Evolutionary conservation across 345 rosid genomes (phyloP), one percentile per base, ranked within the genome.

Genomic region (Erodium maritimum): DNA sequence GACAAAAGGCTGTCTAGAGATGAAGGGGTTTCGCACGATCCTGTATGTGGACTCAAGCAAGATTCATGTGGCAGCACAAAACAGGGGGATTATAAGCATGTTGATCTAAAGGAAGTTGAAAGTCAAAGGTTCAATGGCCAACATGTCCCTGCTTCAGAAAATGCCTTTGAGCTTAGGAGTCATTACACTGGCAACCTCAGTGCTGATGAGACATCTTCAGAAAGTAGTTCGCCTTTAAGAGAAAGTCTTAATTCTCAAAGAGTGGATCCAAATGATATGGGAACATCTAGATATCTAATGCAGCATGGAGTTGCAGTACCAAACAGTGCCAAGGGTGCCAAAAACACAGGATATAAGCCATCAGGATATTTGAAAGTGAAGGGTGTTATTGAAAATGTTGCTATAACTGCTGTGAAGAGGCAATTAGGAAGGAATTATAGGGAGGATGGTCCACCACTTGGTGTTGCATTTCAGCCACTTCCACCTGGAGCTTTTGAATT

Each of bases 31-130:
- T 80, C 90, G 50, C 93, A 84, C 52, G 98, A 91, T 68, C 78
- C 82, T 53, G 86, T 90, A 5, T 84, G 93, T 54, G 95, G 82
- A 21, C 83, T 75, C 52, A 62, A 79, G 74, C 95, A 91, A 67
- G 98, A 91, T 83, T 91, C 98, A 24, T 84, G 95, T 68, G 91
- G 98, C 70, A 91, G 98, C 72, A 88, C 87, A 66, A 91, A 86
- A 77, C 93, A 82, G 67, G 82, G 73, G 24, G 95, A 86, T 68
- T 71, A 72, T 61, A 61, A 69, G 67, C 76, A 71, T 64, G 55
- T 72, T 45, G 90, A 88, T 62, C 86, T 75, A 5, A 82, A 78
- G 77, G 97, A 88, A 77, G 97, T 86, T 59, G 93, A 91, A 73
- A 88, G 96, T 70, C 73, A 93, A 91, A 67, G 98, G 88, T 82